Conservation (phyloP, 225 moss, liverwort and hornwort genomes). For the Sphagnum contortum region DNA sequence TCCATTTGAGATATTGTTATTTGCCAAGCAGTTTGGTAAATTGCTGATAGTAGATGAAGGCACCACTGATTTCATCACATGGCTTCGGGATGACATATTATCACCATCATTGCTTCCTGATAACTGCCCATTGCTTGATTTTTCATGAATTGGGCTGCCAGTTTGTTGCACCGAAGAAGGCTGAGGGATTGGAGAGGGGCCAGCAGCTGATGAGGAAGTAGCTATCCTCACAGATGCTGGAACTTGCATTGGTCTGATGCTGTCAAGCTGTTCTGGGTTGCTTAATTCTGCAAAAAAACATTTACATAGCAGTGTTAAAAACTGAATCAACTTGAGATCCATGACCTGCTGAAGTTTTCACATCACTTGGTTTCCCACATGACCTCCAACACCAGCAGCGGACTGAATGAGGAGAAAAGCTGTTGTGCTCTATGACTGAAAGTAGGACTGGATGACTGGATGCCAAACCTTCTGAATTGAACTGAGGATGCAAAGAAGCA, state of each 20-base stretch:
- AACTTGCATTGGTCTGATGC: constrained; percentile 24
- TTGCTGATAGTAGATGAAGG: background rate
- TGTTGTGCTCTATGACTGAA: too few relatives aligned
- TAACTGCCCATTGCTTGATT: constrained; percentile 10
- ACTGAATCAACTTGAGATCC: too few relatives aligned
- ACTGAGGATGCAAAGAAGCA: too few relatives aligned
- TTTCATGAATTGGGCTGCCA: too few relatives aligned
- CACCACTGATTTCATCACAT: constrained; percentile 7
- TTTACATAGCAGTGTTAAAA: too few relatives aligned
- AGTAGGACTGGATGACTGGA: too few relatives aligned
- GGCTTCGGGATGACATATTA: constrained; percentile 13
- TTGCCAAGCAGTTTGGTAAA: constrained; percentile 5
- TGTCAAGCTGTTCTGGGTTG: constrained; percentile 26
- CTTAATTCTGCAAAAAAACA: constrained; percentile 20
- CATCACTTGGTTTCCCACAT: too few relatives aligned
- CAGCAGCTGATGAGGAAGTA: constrained; percentile 16
- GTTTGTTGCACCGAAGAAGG: constrained; percentile 9
- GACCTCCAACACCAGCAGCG: too few relatives aligned
- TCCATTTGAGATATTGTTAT: constrained; percentile 23
- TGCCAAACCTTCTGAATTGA: too few relatives aligned
- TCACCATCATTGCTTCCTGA: constrained; percentile 22
- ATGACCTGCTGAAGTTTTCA: too few relatives aligned
- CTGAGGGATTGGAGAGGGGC: constrained; percentile 12
- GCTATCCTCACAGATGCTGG: constrained; percentile 18
- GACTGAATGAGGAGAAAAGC: too few relatives aligned